These are phyloP conservation scores for Pluteus cervinus DNA, from an alignment of 768 basidiomycete genomes.

Conservation along the genomic window DNA sequence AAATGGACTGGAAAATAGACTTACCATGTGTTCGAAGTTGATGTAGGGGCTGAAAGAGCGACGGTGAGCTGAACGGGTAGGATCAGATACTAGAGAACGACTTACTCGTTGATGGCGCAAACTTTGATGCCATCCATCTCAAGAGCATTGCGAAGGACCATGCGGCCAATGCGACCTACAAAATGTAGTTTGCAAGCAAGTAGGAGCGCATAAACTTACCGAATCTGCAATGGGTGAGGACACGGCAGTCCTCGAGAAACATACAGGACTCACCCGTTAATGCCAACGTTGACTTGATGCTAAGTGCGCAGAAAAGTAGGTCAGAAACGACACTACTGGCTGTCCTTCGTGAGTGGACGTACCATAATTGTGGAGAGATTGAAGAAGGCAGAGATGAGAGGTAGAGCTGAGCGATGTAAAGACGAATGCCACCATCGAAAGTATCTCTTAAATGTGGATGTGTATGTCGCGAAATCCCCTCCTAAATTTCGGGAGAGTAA, in stretches of 20 bases:
- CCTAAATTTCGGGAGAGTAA: too few relatives aligned
- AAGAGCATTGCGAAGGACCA: slow-evolving; percentile 88
- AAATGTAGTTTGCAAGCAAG: slow-evolving; percentile 1
- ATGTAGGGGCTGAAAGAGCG: slow-evolving; percentile 76
- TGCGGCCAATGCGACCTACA: slow-evolving; percentile 92
- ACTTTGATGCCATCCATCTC: slow-evolving; percentile 62
- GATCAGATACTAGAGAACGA: not conserved
- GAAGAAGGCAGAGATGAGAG: too few relatives aligned
- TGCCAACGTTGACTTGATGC: slow-evolving; percentile 84
- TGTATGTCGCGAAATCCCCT: too few relatives aligned
- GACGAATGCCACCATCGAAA: too few relatives aligned
- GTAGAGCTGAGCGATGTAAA: too few relatives aligned
- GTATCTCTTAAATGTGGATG: too few relatives aligned
- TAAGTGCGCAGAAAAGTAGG: too few relatives aligned
- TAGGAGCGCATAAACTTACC: slow-evolving; percentile 36
- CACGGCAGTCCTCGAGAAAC: slow-evolving; percentile 6
- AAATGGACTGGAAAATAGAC: slow-evolving; percentile 8
- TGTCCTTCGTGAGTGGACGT: too few relatives aligned
- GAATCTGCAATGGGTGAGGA: slow-evolving; percentile 42
- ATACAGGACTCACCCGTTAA: slow-evolving; percentile 68
- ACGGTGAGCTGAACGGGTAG: not conserved
- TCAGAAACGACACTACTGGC: too few relatives aligned
- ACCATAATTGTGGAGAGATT: too few relatives aligned
- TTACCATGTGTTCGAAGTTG: slow-evolving; percentile 85
- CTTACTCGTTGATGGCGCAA: slow-evolving; percentile 88